Percentiles rank a stretch among this genome's conserved stretches.
Conservation (phyloP, 768 basidiomycete genomes). For the Leccinum uliginosum region DNA sequence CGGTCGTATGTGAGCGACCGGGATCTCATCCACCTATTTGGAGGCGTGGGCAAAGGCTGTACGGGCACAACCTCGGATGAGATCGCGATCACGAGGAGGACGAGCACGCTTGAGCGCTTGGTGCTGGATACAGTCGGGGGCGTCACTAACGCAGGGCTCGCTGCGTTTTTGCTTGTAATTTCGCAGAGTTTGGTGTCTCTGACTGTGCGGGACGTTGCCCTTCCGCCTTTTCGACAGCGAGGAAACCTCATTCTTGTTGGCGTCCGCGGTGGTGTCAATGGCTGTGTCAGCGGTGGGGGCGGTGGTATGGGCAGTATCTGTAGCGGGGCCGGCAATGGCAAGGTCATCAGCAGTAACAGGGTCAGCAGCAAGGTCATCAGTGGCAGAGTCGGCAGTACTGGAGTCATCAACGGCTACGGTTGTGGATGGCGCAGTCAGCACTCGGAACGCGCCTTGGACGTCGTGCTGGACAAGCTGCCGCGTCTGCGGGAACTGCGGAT, state of each 20-base stretch:
- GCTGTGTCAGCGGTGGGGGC: too few species aligned
- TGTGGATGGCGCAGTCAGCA: neutral
- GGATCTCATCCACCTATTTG: constrained; percentile 16
- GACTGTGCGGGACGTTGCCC: constrained; percentile 17
- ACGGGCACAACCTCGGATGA: neutral
- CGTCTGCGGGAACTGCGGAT: constrained; percentile 14
- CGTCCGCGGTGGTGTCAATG: neutral
- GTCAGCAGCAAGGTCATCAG: neutral
- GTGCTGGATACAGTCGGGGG: constrained; percentile 15
- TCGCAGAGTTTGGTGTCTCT: constrained; percentile 10
- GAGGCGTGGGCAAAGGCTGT: neutral
- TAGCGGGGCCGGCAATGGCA: too few species aligned
- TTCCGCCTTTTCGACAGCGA: constrained; percentile 14
- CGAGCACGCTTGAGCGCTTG: constrained; percentile 16
- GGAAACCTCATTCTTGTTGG: constrained; percentile 12
- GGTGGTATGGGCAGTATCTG: too few species aligned
- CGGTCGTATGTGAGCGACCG: constrained; percentile 14
- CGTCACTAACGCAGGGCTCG: constrained; percentile 17
- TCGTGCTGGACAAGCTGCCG: constrained; percentile 16
- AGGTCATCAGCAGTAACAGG: too few species aligned
- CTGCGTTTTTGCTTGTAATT: constrained; percentile 10
- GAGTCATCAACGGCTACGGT: neutral
- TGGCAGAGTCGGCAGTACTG: neutral
- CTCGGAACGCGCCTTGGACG: constrained; percentile 18
- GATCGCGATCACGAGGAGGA: neutral